Evolutionary conservation across 495 filamentous ascomycete species (phyloP), one percentile per base, ranked within the genome.

Genomic region (Hypoxylon lienhwacheense): DNA sequence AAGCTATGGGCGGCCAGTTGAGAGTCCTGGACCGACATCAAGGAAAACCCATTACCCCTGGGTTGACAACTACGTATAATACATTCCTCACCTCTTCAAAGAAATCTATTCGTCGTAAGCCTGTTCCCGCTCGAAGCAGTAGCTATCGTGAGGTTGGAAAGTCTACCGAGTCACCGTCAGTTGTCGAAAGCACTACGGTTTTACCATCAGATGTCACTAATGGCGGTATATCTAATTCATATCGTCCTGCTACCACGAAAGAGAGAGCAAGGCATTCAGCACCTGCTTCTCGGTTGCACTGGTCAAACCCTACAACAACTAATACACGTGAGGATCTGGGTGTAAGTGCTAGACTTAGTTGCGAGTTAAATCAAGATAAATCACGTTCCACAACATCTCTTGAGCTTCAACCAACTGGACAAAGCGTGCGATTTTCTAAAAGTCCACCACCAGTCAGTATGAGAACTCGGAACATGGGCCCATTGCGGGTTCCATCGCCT

Each of bases 401-500:
- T 1, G 46, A 62, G 6, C 43, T 70, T 32, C 65, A 66, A 14
- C 61, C 61, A 10, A 49, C 19, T 37, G 58, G 17, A 54, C 60
- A 32, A 61, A 66, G 51, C 54, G 56, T 40, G 21, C 66, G 26
- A 47, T 61, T 34, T 19, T 61, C 47, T 51, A 64, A 33, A 59
- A 64, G 50, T 42, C 55, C 67, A 7, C 68, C 70, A 2, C 68
- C 72, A 1, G 60, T 70, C 7, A 71, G 59, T 59, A 64, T 73
- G 65, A 47, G 47, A 15, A 71, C 59, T 22, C 56, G 59, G 32
- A 66, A 66, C 36, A 61, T 64, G 28, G 66, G 67, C 2, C 40
- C 46, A 41, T 63, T 75, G n/a, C 63, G 74, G 19, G 65, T 76
- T 4, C 72, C 73, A 12, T 63, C 67, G 19, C 69, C 73, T 5